A percentile compares a stretch with the other conserved stretches of the same genome.
phyloP scores from a whole-genome alignment of 352 stramenopile genomes.

The Phytophthora citricola region DNA sequence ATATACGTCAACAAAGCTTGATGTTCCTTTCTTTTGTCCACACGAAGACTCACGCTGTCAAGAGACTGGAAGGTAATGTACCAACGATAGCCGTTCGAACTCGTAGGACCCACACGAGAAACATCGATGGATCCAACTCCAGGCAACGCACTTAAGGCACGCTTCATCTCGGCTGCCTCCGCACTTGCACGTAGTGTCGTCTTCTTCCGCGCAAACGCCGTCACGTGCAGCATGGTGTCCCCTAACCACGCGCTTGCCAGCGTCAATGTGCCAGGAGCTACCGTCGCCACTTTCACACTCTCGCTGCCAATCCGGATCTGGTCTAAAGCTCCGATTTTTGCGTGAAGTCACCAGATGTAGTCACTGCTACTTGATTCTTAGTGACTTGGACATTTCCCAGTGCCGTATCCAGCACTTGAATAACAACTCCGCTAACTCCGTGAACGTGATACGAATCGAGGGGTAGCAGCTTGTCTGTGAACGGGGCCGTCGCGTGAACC shows the following conservation, averaged over 20 bases:
- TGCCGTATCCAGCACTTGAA: constrained; percentile 67
- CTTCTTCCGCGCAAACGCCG: constrained; percentile 75
- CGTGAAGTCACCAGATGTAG: constrained; percentile 57
- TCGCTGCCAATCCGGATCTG: constrained; percentile 63
- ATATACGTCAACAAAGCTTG: constrained; percentile 48
- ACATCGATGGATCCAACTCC: constrained; percentile 69
- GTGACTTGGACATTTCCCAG: constrained; percentile 69
- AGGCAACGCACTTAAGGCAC: constrained; percentile 48
- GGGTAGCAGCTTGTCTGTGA: constrained; percentile 72
- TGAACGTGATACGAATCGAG: constrained; percentile 75
- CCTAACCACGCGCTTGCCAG: constrained; percentile 58
- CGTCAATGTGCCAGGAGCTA: constrained; percentile 39
- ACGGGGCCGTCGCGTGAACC: constrained; percentile 68
- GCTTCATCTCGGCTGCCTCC: constrained; percentile 59
- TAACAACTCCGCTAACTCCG: constrained; percentile 31
- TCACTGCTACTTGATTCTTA: constrained; percentile 36
- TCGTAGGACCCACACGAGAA: constrained; percentile 59
- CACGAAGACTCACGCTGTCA: constrained; percentile 50
- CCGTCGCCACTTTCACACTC: constrained; percentile 52
- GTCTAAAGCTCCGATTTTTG: constrained; percentile 42
- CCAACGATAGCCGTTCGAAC: constrained; percentile 69
- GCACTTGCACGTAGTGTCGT: constrained; percentile 57
- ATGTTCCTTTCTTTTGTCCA: constrained; percentile 56
- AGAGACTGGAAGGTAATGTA: constrained; percentile 77
- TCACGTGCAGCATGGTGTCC: constrained; percentile 52